Evolutionary conservation across 208 protist genomes (phyloP).

Genomic region (Endotrypanum monterogeii): DNA sequence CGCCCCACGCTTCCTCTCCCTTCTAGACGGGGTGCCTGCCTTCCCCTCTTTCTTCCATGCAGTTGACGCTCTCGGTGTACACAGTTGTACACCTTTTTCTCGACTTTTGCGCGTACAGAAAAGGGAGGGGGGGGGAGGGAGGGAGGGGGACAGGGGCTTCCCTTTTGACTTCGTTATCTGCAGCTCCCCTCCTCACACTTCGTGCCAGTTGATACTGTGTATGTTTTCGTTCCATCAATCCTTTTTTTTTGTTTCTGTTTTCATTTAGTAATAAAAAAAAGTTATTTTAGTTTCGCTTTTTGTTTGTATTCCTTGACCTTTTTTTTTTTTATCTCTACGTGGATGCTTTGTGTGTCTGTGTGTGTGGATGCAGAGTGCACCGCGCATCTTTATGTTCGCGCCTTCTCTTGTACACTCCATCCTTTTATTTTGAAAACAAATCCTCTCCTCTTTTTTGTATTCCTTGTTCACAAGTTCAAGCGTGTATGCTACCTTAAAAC

Average conservation of each 20-base stretch:
- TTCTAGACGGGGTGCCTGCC: not conserved
- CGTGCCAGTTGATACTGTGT: not conserved
- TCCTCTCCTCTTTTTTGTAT: not conserved
- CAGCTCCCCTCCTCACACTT: no score
- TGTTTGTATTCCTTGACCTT: not conserved
- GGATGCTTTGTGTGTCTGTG: not conserved
- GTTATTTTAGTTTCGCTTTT: no score
- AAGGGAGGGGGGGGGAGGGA: no score
- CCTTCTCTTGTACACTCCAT: no score
- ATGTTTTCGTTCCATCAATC: not conserved
- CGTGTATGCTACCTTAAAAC: no score
- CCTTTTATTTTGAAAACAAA: no score
- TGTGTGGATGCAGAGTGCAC: not conserved
- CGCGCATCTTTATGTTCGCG: not conserved
- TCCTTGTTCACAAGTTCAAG: not conserved
- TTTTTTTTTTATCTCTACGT: not conserved
- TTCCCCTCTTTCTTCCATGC: not conserved
- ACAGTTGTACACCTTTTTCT: not conserved
- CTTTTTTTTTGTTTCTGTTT: constrained; percentile 13
- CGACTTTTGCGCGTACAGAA: not conserved
- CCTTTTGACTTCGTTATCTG: no score
- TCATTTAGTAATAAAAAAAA: no score
- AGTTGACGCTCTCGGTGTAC: not conserved
- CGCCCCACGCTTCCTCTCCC: not conserved
- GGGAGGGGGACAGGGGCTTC: no score